A percentile compares a stretch with the other conserved stretches of the same genome.
phyloP scores from a whole-genome alignment of 2,329 filamentous ascomycete species.

The Chaetomium sp. region DNA sequence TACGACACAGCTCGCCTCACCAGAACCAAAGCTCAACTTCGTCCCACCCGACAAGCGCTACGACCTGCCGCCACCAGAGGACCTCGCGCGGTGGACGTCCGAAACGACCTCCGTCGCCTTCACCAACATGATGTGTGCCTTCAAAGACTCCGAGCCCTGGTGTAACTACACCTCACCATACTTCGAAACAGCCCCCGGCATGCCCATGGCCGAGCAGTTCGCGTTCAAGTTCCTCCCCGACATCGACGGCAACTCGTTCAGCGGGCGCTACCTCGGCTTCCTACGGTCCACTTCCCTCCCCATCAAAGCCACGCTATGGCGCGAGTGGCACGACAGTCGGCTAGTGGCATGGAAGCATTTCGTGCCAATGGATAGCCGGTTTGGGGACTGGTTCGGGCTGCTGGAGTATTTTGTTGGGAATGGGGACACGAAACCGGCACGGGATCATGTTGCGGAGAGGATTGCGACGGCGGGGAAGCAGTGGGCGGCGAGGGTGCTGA shows the following conservation, averaged over 20 bases:
- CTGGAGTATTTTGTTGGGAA: constrained; percentile 61
- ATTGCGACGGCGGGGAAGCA: constrained; percentile 60
- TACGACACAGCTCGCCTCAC: constrained; percentile 46
- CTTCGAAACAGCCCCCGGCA: constrained; percentile 30
- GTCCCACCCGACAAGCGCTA: not conserved
- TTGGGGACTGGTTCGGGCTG: constrained; percentile 64
- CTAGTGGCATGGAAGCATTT: constrained; percentile 75
- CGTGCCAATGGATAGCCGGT: constrained; percentile 71
- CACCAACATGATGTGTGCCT: constrained; percentile 47
- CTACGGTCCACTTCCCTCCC: constrained; percentile 62
- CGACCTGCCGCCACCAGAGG: not conserved
- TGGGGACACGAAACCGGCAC: constrained; percentile 25
- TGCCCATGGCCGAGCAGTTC: constrained; percentile 46
- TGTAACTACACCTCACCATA: constrained; percentile 46
- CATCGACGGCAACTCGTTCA: constrained; percentile 69
- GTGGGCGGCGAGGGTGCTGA: constrained; percentile 63
- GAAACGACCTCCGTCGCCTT: constrained; percentile 47
- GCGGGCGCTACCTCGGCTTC: constrained; percentile 62
- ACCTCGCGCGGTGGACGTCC: constrained; percentile 44
- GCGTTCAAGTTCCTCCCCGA: constrained; percentile 65
- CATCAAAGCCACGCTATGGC: constrained; percentile 71
- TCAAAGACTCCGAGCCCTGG: constrained; percentile 28
- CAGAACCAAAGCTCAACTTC: constrained; percentile 39
- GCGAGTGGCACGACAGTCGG: constrained; percentile 74
- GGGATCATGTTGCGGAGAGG: constrained; percentile 53